phyloP scores from a whole-genome alignment of 805 yeast genomes.

The Teunomyces pallodes region DNA sequence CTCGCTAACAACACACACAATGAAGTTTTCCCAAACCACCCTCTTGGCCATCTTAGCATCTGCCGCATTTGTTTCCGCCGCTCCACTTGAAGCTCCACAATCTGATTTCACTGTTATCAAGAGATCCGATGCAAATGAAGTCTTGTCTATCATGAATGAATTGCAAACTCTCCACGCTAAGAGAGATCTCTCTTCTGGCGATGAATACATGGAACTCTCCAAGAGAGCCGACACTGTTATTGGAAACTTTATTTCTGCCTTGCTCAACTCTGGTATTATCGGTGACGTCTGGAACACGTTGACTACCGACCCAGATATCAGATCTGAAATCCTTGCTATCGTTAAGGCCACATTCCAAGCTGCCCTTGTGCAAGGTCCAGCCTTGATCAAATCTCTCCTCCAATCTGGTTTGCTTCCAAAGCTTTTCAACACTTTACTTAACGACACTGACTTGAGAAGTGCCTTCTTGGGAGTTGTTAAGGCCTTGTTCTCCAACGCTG shows the following conservation, averaged over 20 bases:
- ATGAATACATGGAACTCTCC: conserved; percentile 23
- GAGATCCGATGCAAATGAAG: conserved; percentile 34
- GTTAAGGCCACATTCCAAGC: conserved; percentile 31
- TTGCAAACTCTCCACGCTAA: conserved; percentile 32
- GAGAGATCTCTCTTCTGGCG: conserved; percentile 32
- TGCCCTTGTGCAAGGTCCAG: conserved; percentile 39
- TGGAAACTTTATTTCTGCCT: conserved; percentile 35
- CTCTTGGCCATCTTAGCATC: conserved; percentile 40
- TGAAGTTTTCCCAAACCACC: conserved; percentile 43
- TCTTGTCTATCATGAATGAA: conserved; percentile 32
- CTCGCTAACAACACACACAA: conserved; percentile 11
- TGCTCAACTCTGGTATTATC: conserved; percentile 38
- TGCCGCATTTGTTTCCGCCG: conserved; percentile 35
- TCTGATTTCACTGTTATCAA: conserved; percentile 26
- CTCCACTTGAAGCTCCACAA: conserved; percentile 22
- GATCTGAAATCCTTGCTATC: conserved; percentile 22
- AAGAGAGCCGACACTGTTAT: conserved; percentile 37
- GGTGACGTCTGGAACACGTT: conserved; percentile 33
- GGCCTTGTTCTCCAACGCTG: conserved; percentile 30
- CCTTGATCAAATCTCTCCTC: conserved; percentile 40
- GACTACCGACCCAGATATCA: conserved; percentile 31
- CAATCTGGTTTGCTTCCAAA: conserved; percentile 38
- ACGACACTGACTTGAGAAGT: conserved; percentile 31
- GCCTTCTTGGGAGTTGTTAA: conserved; percentile 35
- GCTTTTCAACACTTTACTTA: conserved; percentile 28